A percentile compares a stretch with the other conserved stretches of the same genome.
phyloP scores from a whole-genome alignment of 345 rosid species.

The Syzygium grande region DNA sequence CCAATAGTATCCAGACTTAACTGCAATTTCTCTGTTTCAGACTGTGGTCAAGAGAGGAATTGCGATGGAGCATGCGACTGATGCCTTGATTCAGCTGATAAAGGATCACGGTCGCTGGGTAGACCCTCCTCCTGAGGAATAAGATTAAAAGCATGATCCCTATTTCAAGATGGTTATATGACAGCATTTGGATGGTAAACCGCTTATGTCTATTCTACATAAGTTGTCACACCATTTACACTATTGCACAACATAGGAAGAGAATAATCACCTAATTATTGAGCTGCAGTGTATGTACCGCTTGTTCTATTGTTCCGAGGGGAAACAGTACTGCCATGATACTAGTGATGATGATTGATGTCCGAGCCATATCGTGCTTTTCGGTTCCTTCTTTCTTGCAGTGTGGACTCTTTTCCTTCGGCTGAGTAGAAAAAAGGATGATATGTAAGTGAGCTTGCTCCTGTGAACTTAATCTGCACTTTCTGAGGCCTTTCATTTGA shows the following conservation, averaged over 20 bases:
- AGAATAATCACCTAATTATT: neutral
- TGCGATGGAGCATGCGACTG: constrained; percentile 77
- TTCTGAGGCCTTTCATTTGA: neutral
- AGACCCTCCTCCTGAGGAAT: constrained; percentile 64
- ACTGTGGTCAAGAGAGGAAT: constrained; percentile 95
- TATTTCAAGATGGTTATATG: neutral
- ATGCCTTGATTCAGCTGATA: constrained; percentile 82
- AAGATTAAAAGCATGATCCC: neutral
- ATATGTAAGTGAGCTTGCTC: neutral
- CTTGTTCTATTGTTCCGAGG: neutral
- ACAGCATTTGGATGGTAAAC: neutral
- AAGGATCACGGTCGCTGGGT: constrained; percentile 97
- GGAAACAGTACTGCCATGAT: neutral
- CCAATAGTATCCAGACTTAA: neutral
- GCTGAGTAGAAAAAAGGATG: neutral
- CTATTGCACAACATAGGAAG: neutral
- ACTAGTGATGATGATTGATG: neutral
- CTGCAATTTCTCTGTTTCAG: constrained; percentile 20
- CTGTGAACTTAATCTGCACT: neutral
- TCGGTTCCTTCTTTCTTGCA: neutral
- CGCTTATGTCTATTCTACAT: neutral
- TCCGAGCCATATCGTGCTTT: neutral
- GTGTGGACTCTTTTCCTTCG: neutral
- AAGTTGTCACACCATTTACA: neutral
- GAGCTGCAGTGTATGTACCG: neutral